Percentiles rank a stretch among this genome's conserved stretches.
These are phyloP conservation scores for Porpolomopsis calyptriformis DNA, from an alignment of 768 basidiomycete species.

Conservation along the genomic window DNA sequence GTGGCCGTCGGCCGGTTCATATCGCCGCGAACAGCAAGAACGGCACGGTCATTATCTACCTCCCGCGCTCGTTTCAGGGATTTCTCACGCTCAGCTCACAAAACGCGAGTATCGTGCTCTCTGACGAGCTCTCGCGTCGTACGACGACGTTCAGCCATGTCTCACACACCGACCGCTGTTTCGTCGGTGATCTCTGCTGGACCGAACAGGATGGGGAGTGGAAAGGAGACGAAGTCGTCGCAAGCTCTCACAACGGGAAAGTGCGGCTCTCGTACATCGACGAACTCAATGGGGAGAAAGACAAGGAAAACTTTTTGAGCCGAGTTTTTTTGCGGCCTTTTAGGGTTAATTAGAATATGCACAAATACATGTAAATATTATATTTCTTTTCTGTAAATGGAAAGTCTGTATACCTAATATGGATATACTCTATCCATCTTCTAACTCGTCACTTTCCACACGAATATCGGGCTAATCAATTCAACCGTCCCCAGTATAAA, in stretches of 20 bases:
- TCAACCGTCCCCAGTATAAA: too few relatives aligned
- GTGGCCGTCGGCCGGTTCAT: conserved; percentile 15
- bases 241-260: not conserved
- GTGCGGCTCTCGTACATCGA: not conserved
- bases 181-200: conserved; percentile 21
- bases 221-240: not conserved
- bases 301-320: not conserved
- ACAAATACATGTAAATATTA: too few relatives aligned
- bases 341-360: too few relatives aligned
- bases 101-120: conserved; percentile 23
- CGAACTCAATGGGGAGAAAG: too few relatives aligned
- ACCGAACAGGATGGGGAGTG: not conserved
- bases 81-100: conserved; percentile 18
- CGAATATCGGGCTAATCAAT: too few relatives aligned
- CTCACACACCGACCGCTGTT: conserved; percentile 20
- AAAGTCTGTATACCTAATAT: too few relatives aligned
- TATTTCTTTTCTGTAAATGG: too few relatives aligned
- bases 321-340: too few relatives aligned
- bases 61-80: conserved; percentile 34
- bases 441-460: too few relatives aligned
- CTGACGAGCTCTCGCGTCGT: conserved; percentile 16
- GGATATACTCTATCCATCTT: too few relatives aligned
- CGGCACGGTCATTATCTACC: conserved; percentile 21
- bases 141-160: conserved; percentile 24
- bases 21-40: conserved; percentile 17